Percentiles rank a stretch among this genome's conserved stretches.
These are phyloP conservation scores for Aspergillus sp. DNA, from an alignment of 2,329 filamentous ascomycete species.

Conservation along the genomic window DNA sequence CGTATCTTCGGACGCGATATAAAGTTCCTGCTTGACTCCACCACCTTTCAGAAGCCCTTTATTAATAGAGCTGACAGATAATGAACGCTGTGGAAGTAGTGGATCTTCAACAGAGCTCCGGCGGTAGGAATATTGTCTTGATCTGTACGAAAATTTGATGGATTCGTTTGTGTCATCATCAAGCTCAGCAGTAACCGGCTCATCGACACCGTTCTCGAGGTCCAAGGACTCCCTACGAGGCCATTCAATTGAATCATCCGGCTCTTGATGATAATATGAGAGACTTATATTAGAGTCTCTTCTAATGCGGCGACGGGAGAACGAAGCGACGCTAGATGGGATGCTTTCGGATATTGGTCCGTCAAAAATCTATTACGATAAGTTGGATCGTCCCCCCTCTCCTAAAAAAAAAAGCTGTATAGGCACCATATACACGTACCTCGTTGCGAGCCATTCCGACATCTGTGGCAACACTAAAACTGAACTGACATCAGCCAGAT, in stretches of 20 bases:
- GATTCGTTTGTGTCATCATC: constrained; percentile 37
- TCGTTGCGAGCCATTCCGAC: constrained; percentile 99
- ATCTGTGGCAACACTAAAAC: constrained; percentile 79
- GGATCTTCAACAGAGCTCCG: constrained; percentile 53
- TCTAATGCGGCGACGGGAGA: constrained; percentile 77
- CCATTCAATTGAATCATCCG: constrained; percentile 60
- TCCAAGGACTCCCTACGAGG: constrained; percentile 51
- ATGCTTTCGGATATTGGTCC: constrained; percentile 93
- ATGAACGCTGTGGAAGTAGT: constrained; percentile 71
- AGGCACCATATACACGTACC: constrained; percentile 49
- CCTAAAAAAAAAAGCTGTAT: neutral
- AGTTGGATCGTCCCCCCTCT: constrained; percentile 1
- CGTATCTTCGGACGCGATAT: constrained; percentile 89
- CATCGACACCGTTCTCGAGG: constrained; percentile 45
- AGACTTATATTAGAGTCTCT: constrained; percentile 87
- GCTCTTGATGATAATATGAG: constrained; percentile 78
- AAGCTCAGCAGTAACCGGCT: constrained; percentile 42
- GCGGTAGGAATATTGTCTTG: constrained; percentile 38
- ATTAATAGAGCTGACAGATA: constrained; percentile 62
- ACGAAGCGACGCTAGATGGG: constrained; percentile 90
- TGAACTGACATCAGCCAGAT: constrained; percentile 29
- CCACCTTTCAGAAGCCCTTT: constrained; percentile 62
- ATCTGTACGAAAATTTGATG: constrained; percentile 30
- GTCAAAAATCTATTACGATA: constrained; percentile 65
- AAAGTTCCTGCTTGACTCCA: constrained; percentile 81